These are phyloP conservation scores for Meyerozyma carpophila DNA, from an alignment of 1,139 yeast species.

Conservation along the genomic window DNA sequence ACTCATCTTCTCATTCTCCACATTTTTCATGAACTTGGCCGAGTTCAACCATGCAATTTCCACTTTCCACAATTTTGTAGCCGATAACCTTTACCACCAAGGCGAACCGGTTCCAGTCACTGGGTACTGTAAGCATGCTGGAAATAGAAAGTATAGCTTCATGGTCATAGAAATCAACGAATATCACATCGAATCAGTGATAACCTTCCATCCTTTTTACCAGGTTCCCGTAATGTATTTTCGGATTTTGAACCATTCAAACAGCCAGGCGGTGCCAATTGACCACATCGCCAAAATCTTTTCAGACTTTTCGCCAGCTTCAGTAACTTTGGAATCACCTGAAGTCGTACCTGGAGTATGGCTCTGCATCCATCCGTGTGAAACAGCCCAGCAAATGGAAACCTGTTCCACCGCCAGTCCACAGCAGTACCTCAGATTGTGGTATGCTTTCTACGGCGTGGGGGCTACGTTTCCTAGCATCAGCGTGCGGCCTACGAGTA, in stretches of 20 bases:
- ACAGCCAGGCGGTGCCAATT: not conserved
- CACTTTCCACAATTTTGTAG: not conserved
- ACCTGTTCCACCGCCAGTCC: slow-evolving; percentile 2
- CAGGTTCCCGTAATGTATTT: slow-evolving; percentile 29
- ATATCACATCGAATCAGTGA: slow-evolving; percentile 7
- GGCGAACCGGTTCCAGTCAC: slow-evolving; percentile 5
- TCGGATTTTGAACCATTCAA: slow-evolving; percentile 7
- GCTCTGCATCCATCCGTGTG: slow-evolving; percentile 37
- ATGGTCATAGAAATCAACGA: not conserved
- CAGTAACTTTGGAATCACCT: slow-evolving; percentile 15
- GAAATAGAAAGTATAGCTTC: not conserved
- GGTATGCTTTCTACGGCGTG: slow-evolving; percentile 29
- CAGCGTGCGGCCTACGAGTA: slow-evolving; percentile 2
- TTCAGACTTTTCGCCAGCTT: not conserved
- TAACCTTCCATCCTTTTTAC: slow-evolving; percentile 13
- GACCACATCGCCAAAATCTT: not conserved
- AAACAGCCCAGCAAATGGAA: slow-evolving; percentile 16
- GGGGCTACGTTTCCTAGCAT: slow-evolving; percentile 12
- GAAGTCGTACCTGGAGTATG: slow-evolving; percentile 25
- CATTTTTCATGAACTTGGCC: not conserved
- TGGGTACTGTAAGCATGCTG: not conserved
- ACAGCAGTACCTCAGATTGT: slow-evolving; percentile 17
- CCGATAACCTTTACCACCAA: slow-evolving; percentile 19
- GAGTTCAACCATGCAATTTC: not conserved
- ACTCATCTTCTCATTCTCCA: slow-evolving; percentile 4